These are phyloP conservation scores for Aspergillus sp. DNA, from an alignment of 2,329 filamentous ascomycete species.

Conservation along the genomic window DNA sequence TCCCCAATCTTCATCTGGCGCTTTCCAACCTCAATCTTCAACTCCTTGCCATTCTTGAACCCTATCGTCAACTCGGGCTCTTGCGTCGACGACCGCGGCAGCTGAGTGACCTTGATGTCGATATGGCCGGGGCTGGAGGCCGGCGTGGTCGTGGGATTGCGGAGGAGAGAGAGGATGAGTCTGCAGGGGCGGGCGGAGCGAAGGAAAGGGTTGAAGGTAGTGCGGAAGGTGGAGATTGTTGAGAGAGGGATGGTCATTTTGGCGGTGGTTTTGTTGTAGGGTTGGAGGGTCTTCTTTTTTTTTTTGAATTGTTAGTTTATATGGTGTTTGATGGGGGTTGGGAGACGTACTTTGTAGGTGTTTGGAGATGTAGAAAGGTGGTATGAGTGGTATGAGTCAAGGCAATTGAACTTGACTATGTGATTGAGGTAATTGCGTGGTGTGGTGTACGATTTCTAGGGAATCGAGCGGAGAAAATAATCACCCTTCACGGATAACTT, in stretches of 20 bases:
- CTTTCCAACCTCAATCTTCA: conserved; percentile 78
- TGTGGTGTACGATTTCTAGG: neutral
- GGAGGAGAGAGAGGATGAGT: conserved; percentile 83
- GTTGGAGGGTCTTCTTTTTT: neutral
- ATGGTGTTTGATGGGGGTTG: neutral
- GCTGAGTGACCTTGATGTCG: conserved; percentile 73
- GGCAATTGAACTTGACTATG: neutral
- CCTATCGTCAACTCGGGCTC: conserved; percentile 72
- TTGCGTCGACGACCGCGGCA: conserved; percentile 70
- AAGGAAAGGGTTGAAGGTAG: conserved; percentile 92
- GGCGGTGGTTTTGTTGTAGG: conserved; percentile 10
- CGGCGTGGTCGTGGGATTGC: conserved; percentile 76
- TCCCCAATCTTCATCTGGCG: conserved; percentile 80
- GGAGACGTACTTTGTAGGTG: neutral
- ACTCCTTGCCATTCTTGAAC: conserved; percentile 94
- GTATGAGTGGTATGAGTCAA: neutral
- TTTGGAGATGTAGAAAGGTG: neutral
- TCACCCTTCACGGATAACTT: neutral
- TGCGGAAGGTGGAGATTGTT: conserved; percentile 70
- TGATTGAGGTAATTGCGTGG: neutral
- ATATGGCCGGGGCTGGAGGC: conserved; percentile 74
- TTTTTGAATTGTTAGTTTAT: neutral
- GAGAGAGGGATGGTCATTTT: conserved; percentile 43
- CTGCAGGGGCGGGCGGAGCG: conserved; percentile 76
- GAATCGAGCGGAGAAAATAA: conserved; percentile 15